Evolutionary conservation across 2,329 filamentous ascomycete genomes (phyloP).

Genomic region (Hymenoscyphus salicellus): DNA sequence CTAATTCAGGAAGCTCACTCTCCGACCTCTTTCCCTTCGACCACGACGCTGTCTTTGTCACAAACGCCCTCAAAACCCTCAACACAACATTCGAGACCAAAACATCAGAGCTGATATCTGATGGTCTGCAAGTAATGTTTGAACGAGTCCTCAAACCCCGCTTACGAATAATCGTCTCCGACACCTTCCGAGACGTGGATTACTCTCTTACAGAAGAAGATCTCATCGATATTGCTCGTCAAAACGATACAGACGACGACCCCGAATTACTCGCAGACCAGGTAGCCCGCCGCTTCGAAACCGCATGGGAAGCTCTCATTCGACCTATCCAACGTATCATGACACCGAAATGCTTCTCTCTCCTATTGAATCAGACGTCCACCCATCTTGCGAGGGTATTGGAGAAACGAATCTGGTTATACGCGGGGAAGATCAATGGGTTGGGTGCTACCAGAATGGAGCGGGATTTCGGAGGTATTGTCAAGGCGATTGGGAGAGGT

Average conservation of each 20-base stretch:
- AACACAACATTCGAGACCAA: slow-evolving; percentile 72
- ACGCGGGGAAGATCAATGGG: slow-evolving; percentile 71
- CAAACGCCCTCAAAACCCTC: slow-evolving; percentile 64
- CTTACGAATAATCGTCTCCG: slow-evolving; percentile 76
- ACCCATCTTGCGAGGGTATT: slow-evolving; percentile 73
- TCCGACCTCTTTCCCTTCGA: slow-evolving; percentile 75
- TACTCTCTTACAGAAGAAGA: slow-evolving; percentile 70
- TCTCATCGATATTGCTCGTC: slow-evolving; percentile 52
- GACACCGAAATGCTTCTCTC: slow-evolving; percentile 71
- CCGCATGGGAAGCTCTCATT: slow-evolving; percentile 82
- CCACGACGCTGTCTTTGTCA: slow-evolving; percentile 68
- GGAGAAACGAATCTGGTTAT: slow-evolving; percentile 83
- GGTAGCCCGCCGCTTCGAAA: slow-evolving; percentile 76
- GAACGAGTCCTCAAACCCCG: slow-evolving; percentile 82
- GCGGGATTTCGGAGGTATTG: slow-evolving; percentile 75
- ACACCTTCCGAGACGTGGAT: slow-evolving; percentile 88
- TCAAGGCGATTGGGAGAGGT: slow-evolving; percentile 63
- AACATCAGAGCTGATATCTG: slow-evolving; percentile 74
- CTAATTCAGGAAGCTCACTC: slow-evolving; percentile 40
- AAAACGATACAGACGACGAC: slow-evolving; percentile 47
- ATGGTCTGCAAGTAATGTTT: slow-evolving; percentile 83
- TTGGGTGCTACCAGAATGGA: slow-evolving; percentile 81
- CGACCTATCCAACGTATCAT: slow-evolving; percentile 81
- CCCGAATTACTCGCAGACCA: slow-evolving; percentile 56
- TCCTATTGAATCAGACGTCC: slow-evolving; percentile 71